Base-by-base conservation (phyloP, 2,329 filamentous ascomycete species). In the Pseudogymnoascus destructans region DNA sequence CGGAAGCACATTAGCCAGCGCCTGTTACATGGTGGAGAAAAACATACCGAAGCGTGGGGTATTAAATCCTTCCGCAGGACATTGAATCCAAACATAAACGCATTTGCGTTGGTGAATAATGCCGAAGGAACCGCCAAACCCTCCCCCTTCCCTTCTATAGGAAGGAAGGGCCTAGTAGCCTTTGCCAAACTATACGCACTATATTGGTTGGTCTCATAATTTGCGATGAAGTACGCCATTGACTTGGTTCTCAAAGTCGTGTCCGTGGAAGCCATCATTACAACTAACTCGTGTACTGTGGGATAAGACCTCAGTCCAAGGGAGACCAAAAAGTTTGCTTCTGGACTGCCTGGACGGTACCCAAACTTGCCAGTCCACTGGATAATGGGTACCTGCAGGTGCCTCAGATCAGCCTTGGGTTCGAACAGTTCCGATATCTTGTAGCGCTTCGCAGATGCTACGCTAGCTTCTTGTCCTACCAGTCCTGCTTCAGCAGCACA, bases 91-190 rank as follows among this genome's bases (percentile, higher is more conserved):
- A 98, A 77, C 3, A 95, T 76, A 0, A 85, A 77, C 19, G 88
- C 87, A 40, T 79, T 79, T 36, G 85, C 80, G 64, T 97, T 92
- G 0, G 84, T 89, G 68, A 89, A 98, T 67, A 91, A 96, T 60
- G 84, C 80, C 1, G 79, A 80, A 0, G 92, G 91, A 0, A 78
- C 73, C 1, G 89, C 87, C 25, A 95, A 75, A 35, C 75, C 74
- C 58, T 81, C 78, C 3, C 77, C 73, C n/a, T 79, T 78, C 13
- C 82, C 84, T 63, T 91, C 79, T 1, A 95, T 73, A 1, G 91
- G 91, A 35, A 97, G 73, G 61, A 89, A 87, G 1, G 79, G 72
- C 61, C 79, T 79, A 23, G 71, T 74, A 13, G 78, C 77, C 15
- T 71, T 69, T 11, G 74, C 75, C 58, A 86, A 77, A 63, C 83